Evolutionary conservation across 1,284 basidiomycete species (phyloP).

Genomic region (Rhodofomes roseus): DNA sequence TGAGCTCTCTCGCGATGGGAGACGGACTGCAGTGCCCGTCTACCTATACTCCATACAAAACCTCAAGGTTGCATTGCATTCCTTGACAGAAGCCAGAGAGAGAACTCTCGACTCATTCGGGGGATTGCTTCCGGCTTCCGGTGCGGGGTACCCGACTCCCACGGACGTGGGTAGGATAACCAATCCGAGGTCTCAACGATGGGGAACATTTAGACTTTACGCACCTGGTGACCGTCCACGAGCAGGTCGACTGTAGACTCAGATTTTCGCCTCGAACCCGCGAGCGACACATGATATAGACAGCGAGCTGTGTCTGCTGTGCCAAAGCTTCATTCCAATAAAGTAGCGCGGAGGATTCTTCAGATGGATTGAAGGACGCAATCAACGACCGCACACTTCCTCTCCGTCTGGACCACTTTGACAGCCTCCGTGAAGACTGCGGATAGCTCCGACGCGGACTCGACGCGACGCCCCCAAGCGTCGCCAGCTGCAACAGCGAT

Average conservation of each 20-base stretch:
- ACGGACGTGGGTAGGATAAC: neutral
- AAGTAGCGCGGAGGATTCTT: neutral
- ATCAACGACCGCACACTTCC: constrained; percentile 60
- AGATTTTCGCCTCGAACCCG: neutral
- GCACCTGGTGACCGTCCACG: neutral
- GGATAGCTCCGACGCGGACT: constrained; percentile 34
- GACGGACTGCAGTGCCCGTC: too few species aligned
- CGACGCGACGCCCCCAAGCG: constrained; percentile 53
- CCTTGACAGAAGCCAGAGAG: too few species aligned
- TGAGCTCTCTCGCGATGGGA: too few species aligned
- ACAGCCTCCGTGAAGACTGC: constrained; percentile 47
- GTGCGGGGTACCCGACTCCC: neutral
- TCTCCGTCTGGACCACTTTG: constrained; percentile 48
- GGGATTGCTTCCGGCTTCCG: too few species aligned
- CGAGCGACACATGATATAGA: too few species aligned
- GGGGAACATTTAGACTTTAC: neutral
- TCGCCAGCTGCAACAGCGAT: constrained; percentile 64
- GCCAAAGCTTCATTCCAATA: too few species aligned
- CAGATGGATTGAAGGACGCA: constrained; percentile 39
- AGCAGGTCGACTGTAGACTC: neutral
- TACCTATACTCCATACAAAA: too few species aligned
- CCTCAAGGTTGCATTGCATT: too few species aligned
- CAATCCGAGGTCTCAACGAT: neutral
- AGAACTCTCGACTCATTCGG: too few species aligned
- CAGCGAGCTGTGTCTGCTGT: too few species aligned